phyloP scores from a whole-genome alignment of 495 filamentous ascomycete genomes.

The Gamarada debralockiae region DNA sequence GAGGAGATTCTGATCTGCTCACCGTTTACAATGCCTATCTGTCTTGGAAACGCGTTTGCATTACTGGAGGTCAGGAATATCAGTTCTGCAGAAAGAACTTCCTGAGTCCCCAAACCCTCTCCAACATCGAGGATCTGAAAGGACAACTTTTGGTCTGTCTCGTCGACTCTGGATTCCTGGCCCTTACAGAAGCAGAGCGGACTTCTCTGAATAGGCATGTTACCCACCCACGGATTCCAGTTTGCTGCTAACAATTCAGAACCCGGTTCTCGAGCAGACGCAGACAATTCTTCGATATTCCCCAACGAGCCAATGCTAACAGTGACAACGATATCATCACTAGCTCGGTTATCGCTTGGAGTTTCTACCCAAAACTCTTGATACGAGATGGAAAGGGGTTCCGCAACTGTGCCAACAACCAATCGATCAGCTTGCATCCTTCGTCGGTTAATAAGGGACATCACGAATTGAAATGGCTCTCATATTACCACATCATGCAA shows the following conservation, averaged over 20 bases:
- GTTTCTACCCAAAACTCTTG: slow-evolving; percentile 92
- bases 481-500: slow-evolving; percentile 96
- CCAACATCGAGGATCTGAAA: slow-evolving; percentile 92
- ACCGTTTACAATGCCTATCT: slow-evolving; percentile 92
- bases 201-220: slow-evolving; percentile 53
- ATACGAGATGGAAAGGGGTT: slow-evolving; percentile 84
- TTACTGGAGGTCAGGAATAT: slow-evolving; percentile 56
- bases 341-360: slow-evolving; percentile 79
- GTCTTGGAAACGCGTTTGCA: slow-evolving; percentile 77
- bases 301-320: slow-evolving; percentile 66
- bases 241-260: slow-evolving; percentile 6
- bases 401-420: slow-evolving; percentile 87
- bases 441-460: slow-evolving; percentile 78
- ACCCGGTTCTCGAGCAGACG: slow-evolving; percentile 40
- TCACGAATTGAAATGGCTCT: slow-evolving; percentile 69
- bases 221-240: slow-evolving; percentile 12
- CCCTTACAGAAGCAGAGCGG: slow-evolving; percentile 65
- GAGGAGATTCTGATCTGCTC: slow-evolving; percentile 84
- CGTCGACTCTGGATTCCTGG: slow-evolving; percentile 76
- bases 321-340: slow-evolving; percentile 73
- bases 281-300: slow-evolving; percentile 75
- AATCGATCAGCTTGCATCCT: slow-evolving; percentile 77
- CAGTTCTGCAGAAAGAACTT: slow-evolving; percentile 92
- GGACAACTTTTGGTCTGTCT: slow-evolving; percentile 79
- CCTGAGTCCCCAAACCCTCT: slow-evolving; percentile 74